Base-by-base conservation (phyloP, 2,329 filamentous ascomycete species). In the Dryadomyces sulphureus region DNA sequence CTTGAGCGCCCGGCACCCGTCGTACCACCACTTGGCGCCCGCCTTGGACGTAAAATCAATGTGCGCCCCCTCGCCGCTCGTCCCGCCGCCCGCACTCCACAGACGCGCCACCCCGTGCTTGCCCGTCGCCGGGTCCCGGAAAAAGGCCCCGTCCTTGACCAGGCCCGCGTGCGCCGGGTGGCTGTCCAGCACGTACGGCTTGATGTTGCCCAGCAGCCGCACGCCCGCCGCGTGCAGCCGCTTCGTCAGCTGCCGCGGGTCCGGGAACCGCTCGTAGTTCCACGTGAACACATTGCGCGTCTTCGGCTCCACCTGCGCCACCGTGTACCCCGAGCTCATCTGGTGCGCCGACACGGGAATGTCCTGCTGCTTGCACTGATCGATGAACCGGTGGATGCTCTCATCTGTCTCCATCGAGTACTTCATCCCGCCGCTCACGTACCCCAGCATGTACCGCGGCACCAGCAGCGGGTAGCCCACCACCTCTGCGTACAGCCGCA, bases 321-420 rank as follows among this genome's bases (percentile, higher is more conserved):
- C 73, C 0, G 80, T 84, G 56, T 85, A 85, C 0, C 81, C 81
- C 0, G 77, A 82, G 21, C 74, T 79, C 79, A 84, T 80, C 56
- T 84, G 80, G 56, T 82, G 80, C 0, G 75, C 80, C 0, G 79
- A 83, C 54, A 79, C 82, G 2, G 80, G 80, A 43, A 84, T 84
- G 24, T 75, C 79, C 50, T 84, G 65, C 53, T 76, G 63, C 57
- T 75, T 73, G 52, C 81, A 65, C 56, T 79, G 78, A 14, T 64
- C 62, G 0, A 77, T 73, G 56, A 83, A 78, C 4, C 73, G 69
- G 40, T 82, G 62, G 3, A 84, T 62, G 0, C 70, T 72, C 42
- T 82, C 69, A 24, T 68, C 77, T 64, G 45, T 81, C 6, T 67
- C 56, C 69, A 73, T 66, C 50, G 62, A 66, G 57, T 68, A 74